Evolutionary conservation across 163 green algal genomes (phyloP), one percentile per base, ranked within the genome.

Genomic region (Chlorella variabilis): DNA sequence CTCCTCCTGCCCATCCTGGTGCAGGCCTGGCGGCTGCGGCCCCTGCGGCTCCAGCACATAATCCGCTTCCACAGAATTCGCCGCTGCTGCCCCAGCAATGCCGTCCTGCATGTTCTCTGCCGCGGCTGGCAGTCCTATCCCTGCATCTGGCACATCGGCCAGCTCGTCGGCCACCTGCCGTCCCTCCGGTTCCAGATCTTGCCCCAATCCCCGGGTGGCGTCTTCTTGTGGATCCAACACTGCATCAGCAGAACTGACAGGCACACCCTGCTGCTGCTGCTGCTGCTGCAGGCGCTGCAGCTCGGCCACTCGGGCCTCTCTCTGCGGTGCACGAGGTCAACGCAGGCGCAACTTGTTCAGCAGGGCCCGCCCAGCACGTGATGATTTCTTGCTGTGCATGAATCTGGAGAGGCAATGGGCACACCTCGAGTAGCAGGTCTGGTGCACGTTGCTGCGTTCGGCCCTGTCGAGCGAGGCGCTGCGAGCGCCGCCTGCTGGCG

Each of bases 401-500:
- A n/a, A n/a, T n/a, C n/a, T n/a, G n/a, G n/a, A n/a, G n/a, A n/a
- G n/a, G n/a, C n/a, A n/a, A n/a, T n/a, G n/a, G n/a, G n/a, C n/a
- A n/a, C 2, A 77, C 70, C 70, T 77, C 70, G 2, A 27, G n/a
- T n/a, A n/a, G n/a, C n/a, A 69, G 4, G 17, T 56, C 29, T n/a
- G 49, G 34, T 41, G 20, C 27, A 0, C 23, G 51, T 7, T 77
- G 70, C 36, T 59, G n/a, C 51, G 34, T 39, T 20, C 34, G 33
- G 25, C 63, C 63, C 63, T 71, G 51, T 23, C 31, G 33, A 34
- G n/a, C n/a, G 21, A 78, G 71, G 21, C 71, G 71, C 71, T 68
- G 71, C 34, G 71, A 78, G 23, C 71, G 71, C 51, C 71, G 71
- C 4, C 51, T 63, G 54, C 54, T 63, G 18, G 51, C 3, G 63